Evolutionary conservation across 139 green algal genomes (phyloP).

Genomic region (Tetratostichococcus sp.): DNA sequence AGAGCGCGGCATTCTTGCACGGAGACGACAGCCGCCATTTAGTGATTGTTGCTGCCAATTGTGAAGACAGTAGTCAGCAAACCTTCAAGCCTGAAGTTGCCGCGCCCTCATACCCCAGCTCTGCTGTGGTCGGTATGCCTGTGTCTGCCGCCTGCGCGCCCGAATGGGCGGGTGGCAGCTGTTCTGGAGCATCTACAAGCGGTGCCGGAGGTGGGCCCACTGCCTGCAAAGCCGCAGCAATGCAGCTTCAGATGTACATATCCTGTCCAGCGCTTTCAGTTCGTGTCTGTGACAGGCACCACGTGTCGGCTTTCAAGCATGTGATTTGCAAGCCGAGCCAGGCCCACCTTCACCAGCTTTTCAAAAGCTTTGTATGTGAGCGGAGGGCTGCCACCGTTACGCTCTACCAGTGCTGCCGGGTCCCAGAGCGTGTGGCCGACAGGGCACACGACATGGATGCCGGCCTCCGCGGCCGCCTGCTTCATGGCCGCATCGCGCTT

Average conservation of each 20-base stretch:
- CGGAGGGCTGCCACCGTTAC: constrained; percentile 52
- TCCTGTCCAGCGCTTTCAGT: too few relatives aligned
- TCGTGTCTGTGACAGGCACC: too few relatives aligned
- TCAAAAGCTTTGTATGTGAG: constrained; percentile 66
- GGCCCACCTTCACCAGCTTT: constrained; percentile 42
- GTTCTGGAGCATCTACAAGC: constrained; percentile 35
- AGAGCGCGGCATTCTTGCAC: too few relatives aligned
- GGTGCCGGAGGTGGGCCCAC: constrained; percentile 43
- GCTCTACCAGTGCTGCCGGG: constrained; percentile 41
- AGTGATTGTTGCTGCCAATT: too few relatives aligned
- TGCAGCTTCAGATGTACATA: too few relatives aligned
- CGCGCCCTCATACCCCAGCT: constrained; percentile 53
- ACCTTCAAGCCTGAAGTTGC: constrained; percentile 61
- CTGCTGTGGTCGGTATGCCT: constrained; percentile 52
- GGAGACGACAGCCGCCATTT: too few relatives aligned
- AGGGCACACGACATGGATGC: constrained; percentile 44
- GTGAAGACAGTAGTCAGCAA: background rate
- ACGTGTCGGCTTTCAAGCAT: too few relatives aligned
- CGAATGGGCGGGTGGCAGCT: constrained; percentile 31
- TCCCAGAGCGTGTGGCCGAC: constrained; percentile 86
- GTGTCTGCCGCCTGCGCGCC: constrained; percentile 8
- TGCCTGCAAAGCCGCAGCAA: constrained; percentile 8
- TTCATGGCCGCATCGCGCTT: constrained; percentile 47
- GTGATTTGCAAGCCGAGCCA: too few relatives aligned
- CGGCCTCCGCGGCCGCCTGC: constrained; percentile 31